Evolutionary conservation across 345 rosid genomes (phyloP).

Genomic region (Eucalyptus dawsonii): DNA sequence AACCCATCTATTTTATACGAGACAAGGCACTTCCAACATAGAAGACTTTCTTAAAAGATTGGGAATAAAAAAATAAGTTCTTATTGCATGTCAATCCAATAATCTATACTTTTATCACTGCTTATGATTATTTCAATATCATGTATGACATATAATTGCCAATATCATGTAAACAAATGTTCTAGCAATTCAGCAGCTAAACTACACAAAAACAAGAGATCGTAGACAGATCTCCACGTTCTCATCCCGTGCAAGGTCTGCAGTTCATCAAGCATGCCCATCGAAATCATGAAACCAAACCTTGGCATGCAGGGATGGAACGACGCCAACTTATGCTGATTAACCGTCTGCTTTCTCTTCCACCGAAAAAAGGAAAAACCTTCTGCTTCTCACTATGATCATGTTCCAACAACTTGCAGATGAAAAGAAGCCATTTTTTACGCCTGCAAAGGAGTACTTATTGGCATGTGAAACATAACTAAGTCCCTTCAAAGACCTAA

Average conservation of each 20-base stretch:
- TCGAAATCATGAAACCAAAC: not conserved
- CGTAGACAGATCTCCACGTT: not conserved
- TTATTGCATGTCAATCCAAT: too few relatives aligned
- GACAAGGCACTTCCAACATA: too few relatives aligned
- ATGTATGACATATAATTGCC: too few relatives aligned
- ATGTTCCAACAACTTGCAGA: not conserved
- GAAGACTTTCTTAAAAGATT: too few relatives aligned
- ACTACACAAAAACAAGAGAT: not conserved
- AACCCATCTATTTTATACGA: too few relatives aligned
- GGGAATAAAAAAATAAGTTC: too few relatives aligned
- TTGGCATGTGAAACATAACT: too few relatives aligned
- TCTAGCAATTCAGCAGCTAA: not conserved
- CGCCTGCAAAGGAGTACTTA: not conserved
- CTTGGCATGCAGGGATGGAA: not conserved
- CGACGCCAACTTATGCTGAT: not conserved
- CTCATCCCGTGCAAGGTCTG: not conserved
- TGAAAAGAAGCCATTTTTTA: not conserved
- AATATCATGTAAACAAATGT: too few relatives aligned
- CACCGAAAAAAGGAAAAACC: not conserved
- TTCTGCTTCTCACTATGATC: not conserved
- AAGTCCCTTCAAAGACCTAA: too few relatives aligned
- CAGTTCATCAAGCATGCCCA: not conserved
- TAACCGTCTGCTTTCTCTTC: too few relatives aligned
- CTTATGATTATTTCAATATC: too few relatives aligned
- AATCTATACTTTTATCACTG: too few relatives aligned